Evolutionary conservation across 2,329 filamentous ascomycete genomes (phyloP).

Genomic region (Microdochium bolleyi): DNA sequence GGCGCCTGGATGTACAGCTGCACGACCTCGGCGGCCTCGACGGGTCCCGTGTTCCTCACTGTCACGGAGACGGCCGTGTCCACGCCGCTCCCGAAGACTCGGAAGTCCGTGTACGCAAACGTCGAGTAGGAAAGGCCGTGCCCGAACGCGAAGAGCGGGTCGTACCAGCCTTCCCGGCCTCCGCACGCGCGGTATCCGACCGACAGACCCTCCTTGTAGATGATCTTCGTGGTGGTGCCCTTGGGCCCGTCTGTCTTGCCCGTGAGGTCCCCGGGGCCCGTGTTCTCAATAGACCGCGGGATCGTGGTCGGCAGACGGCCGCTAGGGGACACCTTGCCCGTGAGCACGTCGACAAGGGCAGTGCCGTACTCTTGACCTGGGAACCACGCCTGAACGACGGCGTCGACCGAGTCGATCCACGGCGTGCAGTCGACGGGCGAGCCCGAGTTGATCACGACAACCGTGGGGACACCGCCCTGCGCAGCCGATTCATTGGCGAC

Average conservation of each 20-base stretch:
- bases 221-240: slow-evolving; percentile 51
- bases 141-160: slow-evolving; percentile 51
- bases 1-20: background rate
- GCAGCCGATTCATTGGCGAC: slow-evolving; percentile 35
- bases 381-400: slow-evolving; percentile 42
- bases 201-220: slow-evolving; percentile 49
- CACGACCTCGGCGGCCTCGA: background rate
- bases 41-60: background rate
- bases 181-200: slow-evolving; percentile 51
- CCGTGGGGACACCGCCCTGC: slow-evolving; percentile 49
- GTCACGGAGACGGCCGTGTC: slow-evolving; percentile 25
- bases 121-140: slow-evolving; percentile 55
- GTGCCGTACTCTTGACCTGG: slow-evolving; percentile 43
- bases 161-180: background rate
- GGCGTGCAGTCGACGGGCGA: slow-evolving; percentile 61
- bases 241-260: slow-evolving; percentile 42
- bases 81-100: slow-evolving; percentile 14
- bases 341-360: slow-evolving; percentile 39
- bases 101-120: slow-evolving; percentile 45
- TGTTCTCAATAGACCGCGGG: background rate
- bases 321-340: slow-evolving; percentile 33
- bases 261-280: slow-evolving; percentile 13
- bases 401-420: slow-evolving; percentile 52
- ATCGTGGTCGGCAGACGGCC: slow-evolving; percentile 38
- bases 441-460: slow-evolving; percentile 64